Evolutionary conservation across 441 rosid genomes (phyloP).

Genomic region (Codiaeum variegatum): DNA sequence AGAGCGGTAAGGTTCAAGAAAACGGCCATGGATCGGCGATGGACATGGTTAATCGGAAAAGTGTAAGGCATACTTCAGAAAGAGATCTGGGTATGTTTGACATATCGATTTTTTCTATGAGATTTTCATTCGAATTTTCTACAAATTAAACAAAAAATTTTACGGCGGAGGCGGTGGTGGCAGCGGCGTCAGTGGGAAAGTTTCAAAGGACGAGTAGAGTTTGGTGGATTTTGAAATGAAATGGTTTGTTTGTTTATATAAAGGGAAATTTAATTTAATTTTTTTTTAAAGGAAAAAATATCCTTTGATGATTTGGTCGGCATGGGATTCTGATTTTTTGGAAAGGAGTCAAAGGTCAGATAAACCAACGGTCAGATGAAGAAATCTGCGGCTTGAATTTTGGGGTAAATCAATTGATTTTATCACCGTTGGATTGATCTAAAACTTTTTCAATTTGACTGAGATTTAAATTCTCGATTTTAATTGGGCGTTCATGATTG

Average conservation of each 20-base stretch:
- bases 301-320: slow-evolving; percentile 17
- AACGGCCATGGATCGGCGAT: slow-evolving; percentile 58
- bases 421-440: slow-evolving; percentile 18
- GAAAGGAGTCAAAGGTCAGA: slow-evolving; percentile 22
- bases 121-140: slow-evolving; percentile 9
- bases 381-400: slow-evolving; percentile 4
- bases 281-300: no score
- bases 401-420: background rate
- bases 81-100: slow-evolving; percentile 51
- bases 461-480: background rate
- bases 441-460: background rate
- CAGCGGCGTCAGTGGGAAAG: background rate
- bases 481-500: background rate
- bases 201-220: background rate
- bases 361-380: slow-evolving; percentile 17
- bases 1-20: slow-evolving; percentile 27
- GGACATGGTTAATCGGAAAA: slow-evolving; percentile 56
- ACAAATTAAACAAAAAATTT: background rate
- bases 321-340: slow-evolving; percentile 13
- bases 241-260: background rate
- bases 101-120: slow-evolving; percentile 27
- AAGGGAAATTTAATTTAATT: no score
- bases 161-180: background rate
- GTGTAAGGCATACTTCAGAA: slow-evolving; percentile 52
- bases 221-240: background rate